These are phyloP conservation scores for Thelonectria blattea DNA, from an alignment of 2,329 filamentous ascomycete species.

Conservation along the genomic window DNA sequence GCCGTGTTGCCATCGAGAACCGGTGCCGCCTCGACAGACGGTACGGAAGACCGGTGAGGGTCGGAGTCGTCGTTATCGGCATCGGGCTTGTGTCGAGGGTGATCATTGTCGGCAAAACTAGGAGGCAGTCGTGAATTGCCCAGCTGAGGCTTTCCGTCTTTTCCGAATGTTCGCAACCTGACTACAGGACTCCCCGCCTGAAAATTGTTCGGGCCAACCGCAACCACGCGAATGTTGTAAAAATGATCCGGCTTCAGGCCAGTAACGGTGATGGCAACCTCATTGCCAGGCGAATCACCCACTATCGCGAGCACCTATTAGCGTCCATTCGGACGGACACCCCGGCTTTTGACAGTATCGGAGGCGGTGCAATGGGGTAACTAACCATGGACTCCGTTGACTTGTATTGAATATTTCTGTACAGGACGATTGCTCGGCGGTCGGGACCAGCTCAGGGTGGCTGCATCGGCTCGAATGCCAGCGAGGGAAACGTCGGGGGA, in stretches of 20 bases:
- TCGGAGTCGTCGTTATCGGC: conserved; percentile 56
- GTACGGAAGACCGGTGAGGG: conserved; percentile 56
- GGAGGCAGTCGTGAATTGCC: conserved; percentile 62
- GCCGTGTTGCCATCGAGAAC: conserved; percentile 65
- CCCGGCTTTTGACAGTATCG: not conserved
- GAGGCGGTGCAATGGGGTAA: conserved; percentile 23
- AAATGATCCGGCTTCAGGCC: conserved; percentile 86
- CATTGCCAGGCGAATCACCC: conserved; percentile 71
- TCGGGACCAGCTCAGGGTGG: conserved; percentile 89
- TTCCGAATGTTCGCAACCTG: conserved; percentile 77
- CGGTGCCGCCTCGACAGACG: conserved; percentile 65
- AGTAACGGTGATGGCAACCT: conserved; percentile 79
- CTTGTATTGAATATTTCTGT: conserved; percentile 86
- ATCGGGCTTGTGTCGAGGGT: conserved; percentile 45
- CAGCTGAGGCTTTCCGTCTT: conserved; percentile 67
- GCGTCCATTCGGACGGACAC: conserved; percentile 6
- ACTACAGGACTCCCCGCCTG: conserved; percentile 87
- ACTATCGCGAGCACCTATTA: conserved; percentile 55
- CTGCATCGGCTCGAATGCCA: conserved; percentile 84
- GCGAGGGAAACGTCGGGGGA: conserved; percentile 89
- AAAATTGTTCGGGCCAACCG: conserved; percentile 90
- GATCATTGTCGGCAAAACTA: conserved; percentile 61
- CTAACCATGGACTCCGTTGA: conserved; percentile 90
- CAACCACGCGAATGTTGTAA: conserved; percentile 92
- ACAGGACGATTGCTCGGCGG: conserved; percentile 71